These are phyloP conservation scores for Quillaja saponaria DNA, from an alignment of 306 rosid species.

Conservation along the genomic window DNA sequence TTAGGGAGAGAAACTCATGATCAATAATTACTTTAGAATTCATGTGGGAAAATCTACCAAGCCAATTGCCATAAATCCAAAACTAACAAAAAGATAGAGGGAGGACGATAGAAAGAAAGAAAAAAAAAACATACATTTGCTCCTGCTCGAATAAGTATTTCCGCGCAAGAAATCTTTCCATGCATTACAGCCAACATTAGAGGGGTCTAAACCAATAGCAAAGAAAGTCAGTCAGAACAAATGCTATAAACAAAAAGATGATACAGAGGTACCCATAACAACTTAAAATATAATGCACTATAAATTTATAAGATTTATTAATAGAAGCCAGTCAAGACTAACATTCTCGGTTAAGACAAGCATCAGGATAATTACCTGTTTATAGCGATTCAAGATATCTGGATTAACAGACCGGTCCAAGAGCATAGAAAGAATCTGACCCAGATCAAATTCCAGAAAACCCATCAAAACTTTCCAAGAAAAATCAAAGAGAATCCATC, in stretches of 20 bases:
- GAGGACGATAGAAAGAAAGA: no score
- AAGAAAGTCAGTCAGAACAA: neutral
- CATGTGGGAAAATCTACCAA: slow-evolving; percentile 16
- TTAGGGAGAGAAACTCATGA: slow-evolving; percentile 17
- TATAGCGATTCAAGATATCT: slow-evolving; percentile 66
- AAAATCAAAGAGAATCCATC: slow-evolving; percentile 3
- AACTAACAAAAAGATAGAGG: neutral
- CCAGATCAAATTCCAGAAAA: slow-evolving; percentile 28
- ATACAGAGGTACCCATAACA: neutral
- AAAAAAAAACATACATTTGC: slow-evolving; percentile 63
- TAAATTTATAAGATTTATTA: no score
- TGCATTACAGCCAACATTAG: slow-evolving; percentile 86
- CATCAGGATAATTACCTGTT: slow-evolving; percentile 50
- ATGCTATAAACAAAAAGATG: slow-evolving; percentile 6
- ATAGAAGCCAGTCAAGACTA: no score
- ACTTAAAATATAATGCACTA: no score
- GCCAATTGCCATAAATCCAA: slow-evolving; percentile 11
- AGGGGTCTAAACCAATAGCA: slow-evolving; percentile 59
- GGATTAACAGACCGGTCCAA: slow-evolving; percentile 59
- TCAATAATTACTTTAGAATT: slow-evolving; percentile 7
- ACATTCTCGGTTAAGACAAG: neutral
- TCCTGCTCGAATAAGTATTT: slow-evolving; percentile 73
- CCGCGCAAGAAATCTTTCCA: slow-evolving; percentile 66
- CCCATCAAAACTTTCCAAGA: slow-evolving; percentile 7
- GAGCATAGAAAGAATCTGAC: slow-evolving; percentile 65